Evolutionary conservation across 73 alveolate species (phyloP).

Genomic region (Tetrahymena malaccensis): DNA sequence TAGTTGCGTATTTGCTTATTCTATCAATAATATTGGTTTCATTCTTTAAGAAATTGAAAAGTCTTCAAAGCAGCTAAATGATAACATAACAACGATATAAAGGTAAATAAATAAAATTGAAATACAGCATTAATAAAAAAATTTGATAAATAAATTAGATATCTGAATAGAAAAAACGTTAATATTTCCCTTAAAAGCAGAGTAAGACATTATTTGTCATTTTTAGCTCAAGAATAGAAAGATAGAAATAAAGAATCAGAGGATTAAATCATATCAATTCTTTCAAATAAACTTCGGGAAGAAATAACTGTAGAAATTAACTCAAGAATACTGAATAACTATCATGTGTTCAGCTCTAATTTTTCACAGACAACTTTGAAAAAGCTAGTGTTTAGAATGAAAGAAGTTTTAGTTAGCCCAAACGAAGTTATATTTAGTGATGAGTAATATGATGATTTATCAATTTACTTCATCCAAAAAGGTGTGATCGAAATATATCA

Average conservation of each 20-base stretch:
- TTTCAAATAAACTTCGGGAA: neutral
- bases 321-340: neutral
- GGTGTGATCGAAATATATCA: neutral
- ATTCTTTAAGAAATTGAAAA: neutral
- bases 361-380: neutral
- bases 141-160: neutral
- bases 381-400: neutral
- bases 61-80: neutral
- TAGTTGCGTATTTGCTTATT: neutral
- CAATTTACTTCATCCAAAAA: neutral
- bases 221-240: neutral
- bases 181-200: neutral
- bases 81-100: neutral
- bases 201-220: neutral
- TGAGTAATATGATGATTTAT: neutral
- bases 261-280: neutral
- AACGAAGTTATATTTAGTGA: neutral
- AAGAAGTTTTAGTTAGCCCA: neutral
- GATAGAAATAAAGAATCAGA: neutral
- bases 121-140: too few species aligned
- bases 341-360: neutral
- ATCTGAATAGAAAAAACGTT: neutral
- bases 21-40: neutral
- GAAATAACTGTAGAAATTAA: neutral
- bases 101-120: neutral